Evolutionary conservation across 1,284 basidiomycete species (phyloP).

Genomic region (Tetrapyrgos nigripes): DNA sequence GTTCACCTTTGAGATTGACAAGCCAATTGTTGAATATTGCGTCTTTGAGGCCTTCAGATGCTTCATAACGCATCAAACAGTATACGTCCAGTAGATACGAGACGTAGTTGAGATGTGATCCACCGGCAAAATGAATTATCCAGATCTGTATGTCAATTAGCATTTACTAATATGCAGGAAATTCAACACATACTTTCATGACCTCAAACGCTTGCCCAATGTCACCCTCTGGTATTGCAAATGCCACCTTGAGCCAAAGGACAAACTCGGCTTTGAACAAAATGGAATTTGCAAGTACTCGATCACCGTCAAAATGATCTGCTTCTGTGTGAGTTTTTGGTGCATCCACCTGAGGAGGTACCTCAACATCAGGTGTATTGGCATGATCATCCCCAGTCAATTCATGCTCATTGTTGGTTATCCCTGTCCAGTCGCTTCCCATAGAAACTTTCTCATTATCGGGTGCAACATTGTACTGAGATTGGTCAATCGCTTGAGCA

Average conservation of each 20-base stretch:
- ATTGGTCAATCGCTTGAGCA: neutral
- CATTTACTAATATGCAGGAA: neutral
- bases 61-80: constrained; percentile 1
- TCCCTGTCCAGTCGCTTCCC: neutral
- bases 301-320: neutral
- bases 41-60: neutral
- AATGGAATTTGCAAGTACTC: neutral
- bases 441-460: neutral
- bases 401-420: neutral
- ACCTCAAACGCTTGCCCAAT: neutral
- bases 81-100: constrained; percentile 4
- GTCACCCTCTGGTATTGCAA: neutral
- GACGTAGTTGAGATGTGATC: neutral
- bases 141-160: neutral
- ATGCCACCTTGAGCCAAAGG: neutral
- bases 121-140: constrained; percentile 2
- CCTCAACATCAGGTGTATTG: neutral
- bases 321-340: neutral
- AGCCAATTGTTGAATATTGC: constrained; percentile 6
- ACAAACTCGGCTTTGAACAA: neutral
- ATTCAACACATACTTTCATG: neutral
- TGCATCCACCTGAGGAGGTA: neutral
- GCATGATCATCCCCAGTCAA: neutral
- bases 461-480: neutral
- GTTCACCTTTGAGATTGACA: neutral